These are phyloP conservation scores for Ophiostoma tasmaniense DNA, from an alignment of 2,329 filamentous ascomycete species.

Conservation along the genomic window DNA sequence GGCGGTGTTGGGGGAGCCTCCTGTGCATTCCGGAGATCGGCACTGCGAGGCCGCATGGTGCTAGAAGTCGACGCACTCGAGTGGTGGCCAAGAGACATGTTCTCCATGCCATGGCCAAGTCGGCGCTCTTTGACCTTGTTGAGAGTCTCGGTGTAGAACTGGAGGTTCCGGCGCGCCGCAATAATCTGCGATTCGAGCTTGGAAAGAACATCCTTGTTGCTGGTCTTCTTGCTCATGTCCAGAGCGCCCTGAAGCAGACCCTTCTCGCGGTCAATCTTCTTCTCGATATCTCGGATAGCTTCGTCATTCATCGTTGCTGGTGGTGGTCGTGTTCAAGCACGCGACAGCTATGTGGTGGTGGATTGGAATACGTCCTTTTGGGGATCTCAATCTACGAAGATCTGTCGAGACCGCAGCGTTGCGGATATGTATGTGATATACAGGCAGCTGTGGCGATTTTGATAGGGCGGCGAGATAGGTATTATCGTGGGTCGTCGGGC, in stretches of 20 bases:
- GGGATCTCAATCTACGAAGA: background rate
- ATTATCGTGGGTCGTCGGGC: background rate
- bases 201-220: slow-evolving; percentile 84
- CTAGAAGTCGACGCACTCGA: slow-evolving; percentile 26
- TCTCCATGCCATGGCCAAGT: slow-evolving; percentile 58
- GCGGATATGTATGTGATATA: background rate
- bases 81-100: slow-evolving; percentile 35
- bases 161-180: slow-evolving; percentile 73
- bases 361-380: background rate
- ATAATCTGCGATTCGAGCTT: slow-evolving; percentile 89
- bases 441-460: background rate
- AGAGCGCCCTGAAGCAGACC: slow-evolving; percentile 89
- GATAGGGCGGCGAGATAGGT: background rate
- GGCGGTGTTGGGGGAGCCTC: slow-evolving; percentile 55
- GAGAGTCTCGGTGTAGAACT: slow-evolving; percentile 91
- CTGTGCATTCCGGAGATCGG: slow-evolving; percentile 37
- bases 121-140: slow-evolving; percentile 78
- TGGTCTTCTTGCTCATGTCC: slow-evolving; percentile 90
- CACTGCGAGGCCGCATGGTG: slow-evolving; percentile 40
- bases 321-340: slow-evolving; percentile 16
- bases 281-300: slow-evolving; percentile 69
- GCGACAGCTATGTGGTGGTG: slow-evolving; percentile 6
- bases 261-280: slow-evolving; percentile 97
- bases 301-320: slow-evolving; percentile 52
- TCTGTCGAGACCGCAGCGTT: background rate